Evolutionary conservation across 768 basidiomycete genomes (phyloP).

Genomic region (Kwoniella dendrophila): DNA sequence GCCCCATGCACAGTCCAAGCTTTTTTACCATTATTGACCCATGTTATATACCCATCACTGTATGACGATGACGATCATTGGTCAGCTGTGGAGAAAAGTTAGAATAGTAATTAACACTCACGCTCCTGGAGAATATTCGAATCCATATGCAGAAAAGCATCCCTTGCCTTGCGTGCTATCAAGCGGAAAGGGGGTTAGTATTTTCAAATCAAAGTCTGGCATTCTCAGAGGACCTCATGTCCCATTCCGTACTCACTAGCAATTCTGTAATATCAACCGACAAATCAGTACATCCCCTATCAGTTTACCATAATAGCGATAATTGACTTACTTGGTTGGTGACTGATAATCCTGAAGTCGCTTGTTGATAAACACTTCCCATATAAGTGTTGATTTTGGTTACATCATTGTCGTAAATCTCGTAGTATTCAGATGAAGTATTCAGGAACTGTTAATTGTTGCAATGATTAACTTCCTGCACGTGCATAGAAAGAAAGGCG

Average conservation of each 20-base stretch:
- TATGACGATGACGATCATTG: conserved; percentile 9
- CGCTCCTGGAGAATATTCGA: conserved; percentile 79
- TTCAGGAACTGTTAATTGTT: conserved; percentile 56
- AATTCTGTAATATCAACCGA: conserved; percentile 53
- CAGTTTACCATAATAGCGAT: not conserved
- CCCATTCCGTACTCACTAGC: conserved; percentile 64
- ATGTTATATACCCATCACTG: conserved; percentile 69
- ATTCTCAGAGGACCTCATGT: too few relatives aligned
- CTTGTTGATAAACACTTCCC: conserved; percentile 81
- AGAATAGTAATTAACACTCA: conserved; percentile 24
- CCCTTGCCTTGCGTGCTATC: conserved; percentile 56
- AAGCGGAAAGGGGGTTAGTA: too few relatives aligned
- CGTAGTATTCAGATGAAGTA: conserved; percentile 61
- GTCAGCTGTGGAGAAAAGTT: not conserved
- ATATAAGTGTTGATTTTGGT: conserved; percentile 43
- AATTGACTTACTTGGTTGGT: conserved; percentile 64
- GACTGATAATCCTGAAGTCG: conserved; percentile 69
- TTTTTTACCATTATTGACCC: conserved; percentile 67
- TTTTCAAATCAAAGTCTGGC: too few relatives aligned
- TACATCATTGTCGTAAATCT: conserved; percentile 61
- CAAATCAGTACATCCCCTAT: not conserved
- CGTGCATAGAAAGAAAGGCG: not conserved
- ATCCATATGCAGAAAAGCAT: conserved; percentile 73
- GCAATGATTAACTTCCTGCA: not conserved
- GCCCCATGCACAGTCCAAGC: conserved; percentile 62